phyloP scores from a whole-genome alignment of 352 stramenopile species.

The Pilasporangium apinafurcum region DNA sequence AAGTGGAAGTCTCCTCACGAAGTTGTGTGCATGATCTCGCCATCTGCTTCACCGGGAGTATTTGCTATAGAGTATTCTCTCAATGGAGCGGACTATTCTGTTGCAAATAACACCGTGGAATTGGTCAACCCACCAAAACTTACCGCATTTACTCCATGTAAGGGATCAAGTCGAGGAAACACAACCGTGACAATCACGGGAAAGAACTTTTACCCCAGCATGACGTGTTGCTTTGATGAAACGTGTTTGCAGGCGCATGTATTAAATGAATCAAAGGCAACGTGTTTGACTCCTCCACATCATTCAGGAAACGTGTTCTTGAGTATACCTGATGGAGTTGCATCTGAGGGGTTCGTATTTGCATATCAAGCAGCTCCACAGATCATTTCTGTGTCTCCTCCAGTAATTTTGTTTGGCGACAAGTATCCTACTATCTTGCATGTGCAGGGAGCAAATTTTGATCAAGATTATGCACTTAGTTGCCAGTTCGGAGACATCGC shows the following conservation, averaged over 20 bases:
- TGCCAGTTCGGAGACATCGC: slow-evolving; percentile 19
- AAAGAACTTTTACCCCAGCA: slow-evolving; percentile 10
- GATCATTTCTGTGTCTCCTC: slow-evolving; percentile 12
- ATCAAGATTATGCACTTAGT: neutral
- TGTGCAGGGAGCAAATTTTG: slow-evolving; percentile 19
- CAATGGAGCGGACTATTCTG: slow-evolving; percentile 14
- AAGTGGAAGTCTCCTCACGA: slow-evolving; percentile 24
- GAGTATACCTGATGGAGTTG: slow-evolving; percentile 4
- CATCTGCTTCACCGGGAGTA: slow-evolving; percentile 5
- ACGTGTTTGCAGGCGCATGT: slow-evolving; percentile 15
- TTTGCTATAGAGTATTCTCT: slow-evolving; percentile 15
- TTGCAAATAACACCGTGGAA: slow-evolving; percentile 8
- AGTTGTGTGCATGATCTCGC: slow-evolving; percentile 12
- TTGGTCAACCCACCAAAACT: slow-evolving; percentile 18
- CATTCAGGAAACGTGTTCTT: slow-evolving; percentile 6
- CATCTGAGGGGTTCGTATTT: slow-evolving; percentile 11
- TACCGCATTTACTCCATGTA: slow-evolving; percentile 7
- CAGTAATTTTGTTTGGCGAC: slow-evolving; percentile 19
- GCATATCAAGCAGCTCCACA: slow-evolving; percentile 9
- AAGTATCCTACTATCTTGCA: slow-evolving; percentile 8
- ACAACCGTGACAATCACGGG: slow-evolving; percentile 21
- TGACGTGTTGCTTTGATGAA: slow-evolving; percentile 43
- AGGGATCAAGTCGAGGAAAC: slow-evolving; percentile 11
- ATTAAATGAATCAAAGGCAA: slow-evolving; percentile 11
- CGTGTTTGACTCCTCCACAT: slow-evolving; percentile 13